Percentiles rank a stretch among this genome's conserved stretches.
Conservation (phyloP, 352 stramenopile species). For the Phytopythium ostracodes region DNA sequence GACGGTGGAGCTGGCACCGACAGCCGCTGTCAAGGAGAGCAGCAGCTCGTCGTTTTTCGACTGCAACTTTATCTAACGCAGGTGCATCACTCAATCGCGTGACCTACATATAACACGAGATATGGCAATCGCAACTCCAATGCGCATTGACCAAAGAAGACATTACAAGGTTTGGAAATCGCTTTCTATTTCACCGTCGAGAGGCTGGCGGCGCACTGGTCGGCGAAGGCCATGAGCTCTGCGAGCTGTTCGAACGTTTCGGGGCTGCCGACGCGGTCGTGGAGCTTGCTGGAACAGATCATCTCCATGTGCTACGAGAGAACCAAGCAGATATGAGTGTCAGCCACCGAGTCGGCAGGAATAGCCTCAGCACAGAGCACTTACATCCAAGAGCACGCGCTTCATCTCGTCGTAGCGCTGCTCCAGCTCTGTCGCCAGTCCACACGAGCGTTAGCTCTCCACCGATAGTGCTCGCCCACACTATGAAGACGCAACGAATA, state of each 20-base stretch:
- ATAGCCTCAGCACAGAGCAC: constrained; percentile 8
- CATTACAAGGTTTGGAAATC: too few species aligned
- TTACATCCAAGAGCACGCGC: constrained; percentile 37
- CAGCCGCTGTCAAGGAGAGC: constrained; percentile 6
- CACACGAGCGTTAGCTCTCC: not conserved
- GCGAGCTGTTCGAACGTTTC: constrained; percentile 61
- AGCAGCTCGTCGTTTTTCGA: constrained; percentile 33
- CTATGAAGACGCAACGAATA: too few species aligned
- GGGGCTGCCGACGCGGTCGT: constrained; percentile 30
- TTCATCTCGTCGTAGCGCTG: constrained; percentile 56
- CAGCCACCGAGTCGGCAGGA: too few species aligned
- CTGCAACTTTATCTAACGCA: constrained; percentile 35
- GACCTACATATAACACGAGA: not conserved
- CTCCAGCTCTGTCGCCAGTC: constrained; percentile 29
- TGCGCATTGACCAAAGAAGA: constrained; percentile 1
- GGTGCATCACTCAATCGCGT: constrained; percentile 1
- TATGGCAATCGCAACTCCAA: constrained; percentile 5
- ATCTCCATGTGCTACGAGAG: constrained; percentile 35
- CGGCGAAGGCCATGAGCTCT: constrained; percentile 38
- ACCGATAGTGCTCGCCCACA: too few species aligned
- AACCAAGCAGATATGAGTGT: not conserved
- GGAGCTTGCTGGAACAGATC: constrained; percentile 45
- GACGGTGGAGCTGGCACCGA: constrained; percentile 31
- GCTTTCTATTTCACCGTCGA: not conserved
- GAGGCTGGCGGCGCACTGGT: constrained; percentile 18